Evolutionary conservation across 1,284 basidiomycete species (phyloP).

Genomic region (Pseudozyma thailandica): DNA sequence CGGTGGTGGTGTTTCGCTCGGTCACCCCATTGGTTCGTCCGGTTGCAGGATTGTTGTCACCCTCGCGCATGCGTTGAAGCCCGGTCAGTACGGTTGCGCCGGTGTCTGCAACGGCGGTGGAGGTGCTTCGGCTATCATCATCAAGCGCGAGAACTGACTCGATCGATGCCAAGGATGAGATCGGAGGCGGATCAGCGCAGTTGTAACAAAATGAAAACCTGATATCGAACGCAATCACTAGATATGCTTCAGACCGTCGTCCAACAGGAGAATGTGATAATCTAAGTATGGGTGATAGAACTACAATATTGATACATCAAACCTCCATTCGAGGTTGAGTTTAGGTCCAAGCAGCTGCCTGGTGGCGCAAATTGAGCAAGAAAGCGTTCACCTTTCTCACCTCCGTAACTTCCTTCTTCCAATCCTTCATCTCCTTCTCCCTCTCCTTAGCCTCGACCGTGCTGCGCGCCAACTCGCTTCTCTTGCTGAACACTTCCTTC

Average conservation of each 20-base stretch:
- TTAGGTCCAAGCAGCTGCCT: constrained; percentile 29
- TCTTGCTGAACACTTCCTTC: constrained; percentile 31
- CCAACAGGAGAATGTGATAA: no score
- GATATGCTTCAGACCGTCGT: no score
- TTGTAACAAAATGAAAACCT: constrained; percentile 5
- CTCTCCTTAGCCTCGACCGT: constrained; percentile 27
- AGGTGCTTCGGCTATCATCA: constrained; percentile 59
- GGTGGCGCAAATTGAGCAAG: constrained; percentile 22
- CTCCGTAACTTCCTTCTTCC: constrained; percentile 29
- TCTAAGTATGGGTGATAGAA: background rate
- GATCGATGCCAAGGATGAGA: background rate
- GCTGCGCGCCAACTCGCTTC: constrained; percentile 23
- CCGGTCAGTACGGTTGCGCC: constrained; percentile 96
- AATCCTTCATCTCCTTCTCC: constrained; percentile 35
- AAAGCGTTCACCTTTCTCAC: constrained; percentile 34
- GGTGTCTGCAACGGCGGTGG: constrained; percentile 85
- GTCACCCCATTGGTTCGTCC: constrained; percentile 86
- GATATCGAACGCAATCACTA: no score
- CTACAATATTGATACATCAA: no score
- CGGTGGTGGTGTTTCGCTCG: constrained; percentile 73
- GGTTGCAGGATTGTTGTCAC: constrained; percentile 95
- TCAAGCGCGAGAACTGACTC: constrained; percentile 50
- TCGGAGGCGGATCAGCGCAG: background rate
- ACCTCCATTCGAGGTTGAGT: background rate
- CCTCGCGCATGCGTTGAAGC: constrained; percentile 87